Evolutionary conservation across 2,329 filamentous ascomycete species (phyloP).

Genomic region (Pseudovirgaria hyperparasitica): DNA sequence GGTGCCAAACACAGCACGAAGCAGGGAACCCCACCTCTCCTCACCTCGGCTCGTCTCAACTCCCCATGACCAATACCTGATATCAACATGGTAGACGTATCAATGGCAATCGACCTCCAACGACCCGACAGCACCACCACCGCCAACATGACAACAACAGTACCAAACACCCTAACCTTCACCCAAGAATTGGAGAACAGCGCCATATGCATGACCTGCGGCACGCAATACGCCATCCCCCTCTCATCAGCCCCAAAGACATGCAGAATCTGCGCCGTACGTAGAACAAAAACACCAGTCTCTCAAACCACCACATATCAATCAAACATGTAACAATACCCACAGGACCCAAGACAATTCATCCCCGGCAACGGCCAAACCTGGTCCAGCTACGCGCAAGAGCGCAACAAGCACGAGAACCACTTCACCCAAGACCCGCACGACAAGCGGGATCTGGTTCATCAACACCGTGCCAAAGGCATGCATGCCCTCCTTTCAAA

Average conservation of each 20-base stretch:
- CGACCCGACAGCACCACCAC: too few relatives aligned
- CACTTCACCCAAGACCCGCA: conserved; percentile 35
- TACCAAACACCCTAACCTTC: too few relatives aligned
- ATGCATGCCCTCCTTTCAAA: conserved; percentile 21
- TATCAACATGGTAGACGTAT: too few relatives aligned
- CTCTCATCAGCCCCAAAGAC: conserved; percentile 36
- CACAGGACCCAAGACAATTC: conserved; percentile 51
- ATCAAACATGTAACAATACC: background rate
- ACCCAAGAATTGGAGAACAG: too few relatives aligned
- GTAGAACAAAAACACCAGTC: conserved; percentile 6
- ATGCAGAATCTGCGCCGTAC: conserved; percentile 63
- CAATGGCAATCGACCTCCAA: too few relatives aligned
- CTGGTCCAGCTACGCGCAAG: conserved; percentile 47
- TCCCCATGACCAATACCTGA: too few relatives aligned
- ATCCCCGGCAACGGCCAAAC: conserved; percentile 51
- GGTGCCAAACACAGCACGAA: too few relatives aligned
- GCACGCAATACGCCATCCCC: conserved; percentile 51
- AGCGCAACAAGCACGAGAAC: conserved; percentile 38
- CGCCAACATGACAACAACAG: too few relatives aligned
- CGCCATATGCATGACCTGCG: conserved; percentile 58
- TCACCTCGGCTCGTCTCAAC: too few relatives aligned
- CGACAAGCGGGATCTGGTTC: conserved; percentile 32
- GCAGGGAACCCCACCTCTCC: too few relatives aligned
- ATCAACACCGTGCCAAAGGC: conserved; percentile 32
- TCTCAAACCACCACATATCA: background rate